Percentiles rank a stretch among this genome's conserved stretches.
These are phyloP conservation scores for Ricinus communis DNA, from an alignment of 345 rosid genomes.

Conservation along the genomic window DNA sequence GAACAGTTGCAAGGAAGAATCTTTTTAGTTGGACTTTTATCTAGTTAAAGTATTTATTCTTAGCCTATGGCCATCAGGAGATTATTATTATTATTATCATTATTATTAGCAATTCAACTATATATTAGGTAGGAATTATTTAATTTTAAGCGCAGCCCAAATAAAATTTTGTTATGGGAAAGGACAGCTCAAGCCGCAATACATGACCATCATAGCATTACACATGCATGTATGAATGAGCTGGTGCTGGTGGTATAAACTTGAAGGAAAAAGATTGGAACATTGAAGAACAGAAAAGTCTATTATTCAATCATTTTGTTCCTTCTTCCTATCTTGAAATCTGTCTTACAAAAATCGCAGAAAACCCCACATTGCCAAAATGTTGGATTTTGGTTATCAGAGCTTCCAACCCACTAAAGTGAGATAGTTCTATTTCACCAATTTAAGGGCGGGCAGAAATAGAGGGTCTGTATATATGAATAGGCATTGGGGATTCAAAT, in stretches of 20 bases:
- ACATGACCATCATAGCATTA: slow-evolving; percentile 1
- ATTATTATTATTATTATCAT: neutral
- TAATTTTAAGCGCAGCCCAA: neutral
- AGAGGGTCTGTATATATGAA: no score
- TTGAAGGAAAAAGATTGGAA: slow-evolving; percentile 1
- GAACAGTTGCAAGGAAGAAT: neutral
- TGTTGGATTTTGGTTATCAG: neutral
- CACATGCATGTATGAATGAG: neutral
- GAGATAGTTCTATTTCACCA: neutral
- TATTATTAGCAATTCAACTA: no score
- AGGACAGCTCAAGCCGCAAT: slow-evolving; percentile 2
- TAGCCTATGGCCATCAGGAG: neutral
- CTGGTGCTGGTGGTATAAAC: neutral
- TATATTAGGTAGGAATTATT: neutral
- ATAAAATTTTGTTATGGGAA: no score
- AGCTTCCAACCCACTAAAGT: slow-evolving; percentile 12
- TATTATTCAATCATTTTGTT: slow-evolving; percentile 12
- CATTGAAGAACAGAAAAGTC: slow-evolving; percentile 1
- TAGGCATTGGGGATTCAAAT: no score
- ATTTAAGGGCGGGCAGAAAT: no score
- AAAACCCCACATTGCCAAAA: slow-evolving; percentile 2
- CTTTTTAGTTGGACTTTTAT: neutral
- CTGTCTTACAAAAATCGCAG: neutral
- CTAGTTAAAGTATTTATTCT: no score
- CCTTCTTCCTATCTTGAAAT: slow-evolving; percentile 6